Conservation (phyloP, 2,329 filamentous ascomycete species). For the Verticillium dahliae region DNA sequence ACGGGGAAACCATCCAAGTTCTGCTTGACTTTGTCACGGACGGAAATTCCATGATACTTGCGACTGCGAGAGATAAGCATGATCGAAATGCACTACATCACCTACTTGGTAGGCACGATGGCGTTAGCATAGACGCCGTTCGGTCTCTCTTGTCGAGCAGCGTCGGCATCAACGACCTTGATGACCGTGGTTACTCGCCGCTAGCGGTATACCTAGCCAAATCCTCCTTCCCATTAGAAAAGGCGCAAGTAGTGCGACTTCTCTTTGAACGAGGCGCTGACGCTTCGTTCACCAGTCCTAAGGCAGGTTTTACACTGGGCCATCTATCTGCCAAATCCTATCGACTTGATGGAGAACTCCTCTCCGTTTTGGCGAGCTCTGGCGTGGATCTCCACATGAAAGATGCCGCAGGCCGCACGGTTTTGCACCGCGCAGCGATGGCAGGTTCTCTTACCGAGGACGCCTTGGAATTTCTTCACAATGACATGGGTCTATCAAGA, state of each 20-base stretch:
- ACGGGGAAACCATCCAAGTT: background rate
- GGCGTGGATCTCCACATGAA: background rate
- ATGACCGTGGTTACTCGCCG: background rate
- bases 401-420: background rate
- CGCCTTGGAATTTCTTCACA: background rate
- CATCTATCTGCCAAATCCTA: background rate
- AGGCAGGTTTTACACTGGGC: background rate
- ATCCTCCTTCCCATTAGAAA: background rate
- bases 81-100: background rate
- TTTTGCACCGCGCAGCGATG: background rate
- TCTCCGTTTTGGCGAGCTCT: background rate
- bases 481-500: background rate
- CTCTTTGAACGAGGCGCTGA: background rate
- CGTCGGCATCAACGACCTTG: background rate
- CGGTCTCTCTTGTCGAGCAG: background rate
- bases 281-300: background rate
- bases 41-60: background rate
- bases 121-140: background rate
- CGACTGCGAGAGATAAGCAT: background rate
- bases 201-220: background rate
- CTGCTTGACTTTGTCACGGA: background rate
- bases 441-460: background rate
- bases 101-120: background rate
- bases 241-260: background rate
- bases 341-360: background rate